These are phyloP conservation scores for Sanghuangporus sanghuang DNA, from an alignment of 1,284 basidiomycete species.

Conservation along the genomic window DNA sequence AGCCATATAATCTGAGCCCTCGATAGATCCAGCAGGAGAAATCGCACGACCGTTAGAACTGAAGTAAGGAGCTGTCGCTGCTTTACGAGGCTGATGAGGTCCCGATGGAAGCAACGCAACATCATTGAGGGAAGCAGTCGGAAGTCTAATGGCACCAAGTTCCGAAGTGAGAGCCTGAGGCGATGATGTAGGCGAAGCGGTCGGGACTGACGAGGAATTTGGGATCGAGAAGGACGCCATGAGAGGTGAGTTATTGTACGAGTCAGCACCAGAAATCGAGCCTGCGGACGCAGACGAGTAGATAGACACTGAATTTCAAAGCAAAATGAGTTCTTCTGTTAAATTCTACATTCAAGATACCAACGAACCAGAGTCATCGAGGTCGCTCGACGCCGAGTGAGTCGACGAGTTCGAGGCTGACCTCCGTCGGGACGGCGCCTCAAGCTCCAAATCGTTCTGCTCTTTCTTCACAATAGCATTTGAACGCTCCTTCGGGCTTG, in stretches of 20 bases:
- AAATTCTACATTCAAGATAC: slow-evolving; percentile 5
- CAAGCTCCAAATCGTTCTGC: slow-evolving; percentile 41
- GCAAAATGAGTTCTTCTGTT: slow-evolving; percentile 2
- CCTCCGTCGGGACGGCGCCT: slow-evolving; percentile 41
- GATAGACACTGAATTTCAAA: slow-evolving; percentile 47
- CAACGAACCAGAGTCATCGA: slow-evolving; percentile 70
- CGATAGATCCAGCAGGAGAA: slow-evolving; percentile 1
- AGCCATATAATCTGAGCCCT: slow-evolving; percentile 7
- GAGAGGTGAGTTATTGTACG: slow-evolving; percentile 54
- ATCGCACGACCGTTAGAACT: slow-evolving; percentile 23
- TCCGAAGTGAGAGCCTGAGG: slow-evolving; percentile 44
- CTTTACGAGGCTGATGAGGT: slow-evolving; percentile 35
- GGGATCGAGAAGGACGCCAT: slow-evolving; percentile 47
- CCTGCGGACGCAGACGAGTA: slow-evolving; percentile 40
- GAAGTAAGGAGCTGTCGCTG: slow-evolving; percentile 34
- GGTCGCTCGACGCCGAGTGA: slow-evolving; percentile 57
- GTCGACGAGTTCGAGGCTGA: slow-evolving; percentile 57
- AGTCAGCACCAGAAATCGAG: slow-evolving; percentile 49
- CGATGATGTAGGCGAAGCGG: slow-evolving; percentile 48
- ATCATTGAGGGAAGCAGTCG: slow-evolving; percentile 61
- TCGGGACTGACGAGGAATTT: slow-evolving; percentile 37
- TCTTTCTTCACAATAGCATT: slow-evolving; percentile 57
- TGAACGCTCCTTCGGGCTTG: slow-evolving; percentile 24
- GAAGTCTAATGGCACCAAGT: slow-evolving; percentile 57
- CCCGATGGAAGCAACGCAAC: slow-evolving; percentile 43